Conservation (phyloP, 2,329 filamentous ascomycete species). For the Epichloe amarillans region DNA sequence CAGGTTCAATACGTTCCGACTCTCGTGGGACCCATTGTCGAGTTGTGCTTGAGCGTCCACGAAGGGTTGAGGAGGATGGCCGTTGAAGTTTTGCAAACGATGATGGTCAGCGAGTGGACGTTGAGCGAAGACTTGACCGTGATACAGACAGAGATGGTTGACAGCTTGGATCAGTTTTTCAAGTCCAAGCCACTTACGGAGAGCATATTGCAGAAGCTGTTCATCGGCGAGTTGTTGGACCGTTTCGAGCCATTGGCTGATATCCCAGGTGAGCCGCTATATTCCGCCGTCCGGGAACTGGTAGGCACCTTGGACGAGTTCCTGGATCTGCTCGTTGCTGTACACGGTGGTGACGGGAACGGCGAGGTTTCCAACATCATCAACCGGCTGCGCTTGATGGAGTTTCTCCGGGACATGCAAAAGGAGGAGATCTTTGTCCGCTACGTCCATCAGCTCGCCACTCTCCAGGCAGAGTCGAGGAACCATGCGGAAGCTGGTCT, state of each 20-base stretch:
- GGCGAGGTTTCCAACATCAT: conserved; percentile 73
- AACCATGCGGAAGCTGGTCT: conserved; percentile 83
- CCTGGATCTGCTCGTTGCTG: conserved; percentile 77
- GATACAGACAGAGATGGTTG: conserved; percentile 93
- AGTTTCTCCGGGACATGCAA: conserved; percentile 91
- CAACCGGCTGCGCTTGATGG: conserved; percentile 83
- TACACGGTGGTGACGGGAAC: conserved; percentile 61
- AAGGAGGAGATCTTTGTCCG: conserved; percentile 94
- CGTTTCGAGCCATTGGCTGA: conserved; percentile 61
- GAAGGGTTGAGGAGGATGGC: conserved; percentile 81
- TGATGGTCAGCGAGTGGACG: conserved; percentile 98
- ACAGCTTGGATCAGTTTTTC: conserved; percentile 80
- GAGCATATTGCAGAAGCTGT: conserved; percentile 81
- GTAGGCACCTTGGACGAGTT: conserved; percentile 81
- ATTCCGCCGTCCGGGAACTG: conserved; percentile 62
- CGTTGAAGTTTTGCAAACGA: conserved; percentile 86
- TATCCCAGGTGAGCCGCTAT: conserved; percentile 57
- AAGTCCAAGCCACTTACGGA: conserved; percentile 81
- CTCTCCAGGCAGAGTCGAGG: conserved; percentile 59
- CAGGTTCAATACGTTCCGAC: conserved; percentile 96
- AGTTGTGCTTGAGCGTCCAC: conserved; percentile 89
- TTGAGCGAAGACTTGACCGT: conserved; percentile 82
- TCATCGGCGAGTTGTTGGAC: conserved; percentile 72
- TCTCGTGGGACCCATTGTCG: conserved; percentile 80
- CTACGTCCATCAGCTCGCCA: conserved; percentile 84